phyloP scores from a whole-genome alignment of 1,284 basidiomycete genomes.

The Naganishia sp. region DNA sequence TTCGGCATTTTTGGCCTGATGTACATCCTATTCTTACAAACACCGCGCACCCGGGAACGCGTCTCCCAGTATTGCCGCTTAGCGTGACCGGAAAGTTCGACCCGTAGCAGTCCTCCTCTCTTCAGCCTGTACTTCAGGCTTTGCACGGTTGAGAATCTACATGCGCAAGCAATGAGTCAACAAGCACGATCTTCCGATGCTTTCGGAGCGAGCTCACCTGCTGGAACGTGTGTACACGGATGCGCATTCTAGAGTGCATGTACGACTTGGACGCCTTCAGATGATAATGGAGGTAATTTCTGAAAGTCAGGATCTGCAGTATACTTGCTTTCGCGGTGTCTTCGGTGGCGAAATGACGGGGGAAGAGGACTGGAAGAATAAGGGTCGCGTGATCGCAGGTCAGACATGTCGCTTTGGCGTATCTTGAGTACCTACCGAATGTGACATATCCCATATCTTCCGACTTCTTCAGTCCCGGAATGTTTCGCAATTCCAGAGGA shows the following conservation, averaged over 20 bases:
- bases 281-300: slow-evolving; percentile 98
- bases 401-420: background rate
- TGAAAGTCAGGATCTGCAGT: slow-evolving; percentile 94
- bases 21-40: background rate
- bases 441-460: slow-evolving; percentile 98
- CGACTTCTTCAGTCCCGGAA: slow-evolving; percentile 74
- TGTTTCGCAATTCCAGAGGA: slow-evolving; percentile 88
- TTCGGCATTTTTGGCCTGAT: background rate
- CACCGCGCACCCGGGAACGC: background rate
- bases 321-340: slow-evolving; percentile 79
- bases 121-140: slow-evolving; percentile 73
- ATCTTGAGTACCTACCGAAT: slow-evolving; percentile 61
- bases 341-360: slow-evolving; percentile 84
- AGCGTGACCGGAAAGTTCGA: slow-evolving; percentile 33
- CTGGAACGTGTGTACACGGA: slow-evolving; percentile 93
- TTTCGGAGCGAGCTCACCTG: slow-evolving; percentile 63
- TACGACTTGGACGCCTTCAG: slow-evolving; percentile 72
- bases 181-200: no score
- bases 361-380: slow-evolving; percentile 73
- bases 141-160: slow-evolving; percentile 79
- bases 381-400: background rate
- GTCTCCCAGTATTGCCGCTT: background rate
- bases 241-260: slow-evolving; percentile 97
- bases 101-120: slow-evolving; percentile 86
- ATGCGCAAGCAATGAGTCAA: background rate